Percentiles rank a stretch among this genome's conserved stretches.
Conservation (phyloP, 768 basidiomycete genomes). For the Rhizopogon salebrosus region DNA sequence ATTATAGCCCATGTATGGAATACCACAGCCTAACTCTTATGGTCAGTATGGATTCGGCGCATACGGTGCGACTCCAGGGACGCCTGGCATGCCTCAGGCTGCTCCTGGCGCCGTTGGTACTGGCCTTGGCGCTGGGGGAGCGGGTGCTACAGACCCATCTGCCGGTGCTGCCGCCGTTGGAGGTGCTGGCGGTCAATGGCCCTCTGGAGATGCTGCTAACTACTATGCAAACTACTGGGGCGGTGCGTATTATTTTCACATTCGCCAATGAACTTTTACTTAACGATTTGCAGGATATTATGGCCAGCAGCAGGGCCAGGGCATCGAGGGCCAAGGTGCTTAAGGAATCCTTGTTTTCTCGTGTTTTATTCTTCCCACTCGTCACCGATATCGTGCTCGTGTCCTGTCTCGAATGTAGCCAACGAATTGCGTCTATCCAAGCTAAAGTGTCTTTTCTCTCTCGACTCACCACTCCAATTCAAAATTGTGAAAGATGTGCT, state of each 20-base stretch:
- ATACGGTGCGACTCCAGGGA: slow-evolving; percentile 48
- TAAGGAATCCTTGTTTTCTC: slow-evolving; percentile 20
- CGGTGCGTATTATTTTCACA: slow-evolving; percentile 40
- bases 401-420: slow-evolving; percentile 27
- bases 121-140: slow-evolving; percentile 50
- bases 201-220: slow-evolving; percentile 61
- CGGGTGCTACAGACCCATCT: slow-evolving; percentile 50
- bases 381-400: slow-evolving; percentile 17
- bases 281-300: slow-evolving; percentile 61
- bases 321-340: slow-evolving; percentile 45
- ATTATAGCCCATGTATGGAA: slow-evolving; percentile 79
- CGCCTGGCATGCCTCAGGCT: slow-evolving; percentile 50
- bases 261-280: not conserved
- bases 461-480: slow-evolving; percentile 24
- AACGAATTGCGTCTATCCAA: slow-evolving; percentile 15
- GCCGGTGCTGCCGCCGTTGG: slow-evolving; percentile 44
- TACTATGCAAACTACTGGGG: slow-evolving; percentile 86
- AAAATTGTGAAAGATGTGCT: slow-evolving; percentile 26
- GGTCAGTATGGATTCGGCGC: slow-evolving; percentile 71
- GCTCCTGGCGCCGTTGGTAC: slow-evolving; percentile 50
- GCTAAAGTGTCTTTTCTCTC: slow-evolving; percentile 18
- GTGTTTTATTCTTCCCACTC: slow-evolving; percentile 19
- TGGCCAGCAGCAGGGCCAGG: slow-evolving; percentile 70
- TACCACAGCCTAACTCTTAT: slow-evolving; percentile 78
- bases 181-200: slow-evolving; percentile 74